phyloP scores from a whole-genome alignment of 2,329 filamentous ascomycete genomes.

The Proliferodiscus dingleyae region DNA sequence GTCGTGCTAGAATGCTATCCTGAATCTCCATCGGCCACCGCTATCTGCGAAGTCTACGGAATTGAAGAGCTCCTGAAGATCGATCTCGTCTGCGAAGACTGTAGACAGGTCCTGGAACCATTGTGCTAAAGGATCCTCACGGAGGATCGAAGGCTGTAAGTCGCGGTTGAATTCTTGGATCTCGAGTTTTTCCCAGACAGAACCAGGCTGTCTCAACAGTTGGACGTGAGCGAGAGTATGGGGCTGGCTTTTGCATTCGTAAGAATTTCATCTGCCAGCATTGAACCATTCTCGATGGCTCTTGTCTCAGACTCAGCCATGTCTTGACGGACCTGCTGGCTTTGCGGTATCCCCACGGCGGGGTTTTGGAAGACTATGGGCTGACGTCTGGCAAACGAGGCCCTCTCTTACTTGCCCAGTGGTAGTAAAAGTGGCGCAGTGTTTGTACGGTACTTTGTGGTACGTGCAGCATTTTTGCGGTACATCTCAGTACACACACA shows the following conservation, averaged over 20 bases:
- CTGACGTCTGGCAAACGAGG: too few relatives aligned
- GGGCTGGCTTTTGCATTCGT: not conserved
- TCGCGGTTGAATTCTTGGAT: too few relatives aligned
- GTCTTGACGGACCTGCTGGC: too few relatives aligned
- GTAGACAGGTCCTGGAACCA: not conserved
- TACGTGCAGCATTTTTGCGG: too few relatives aligned
- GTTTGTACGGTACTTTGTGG: too few relatives aligned
- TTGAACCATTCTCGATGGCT: too few relatives aligned
- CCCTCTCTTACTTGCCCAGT: too few relatives aligned
- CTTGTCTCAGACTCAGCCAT: too few relatives aligned
- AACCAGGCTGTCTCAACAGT: not conserved
- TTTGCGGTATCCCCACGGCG: too few relatives aligned
- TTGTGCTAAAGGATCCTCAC: not conserved
- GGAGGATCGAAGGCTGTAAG: too few relatives aligned
- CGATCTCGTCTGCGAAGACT: not conserved
- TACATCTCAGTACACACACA: not conserved
- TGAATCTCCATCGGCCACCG: not conserved
- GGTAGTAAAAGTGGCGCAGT: too few relatives aligned
- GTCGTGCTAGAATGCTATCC: not conserved
- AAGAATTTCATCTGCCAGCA: not conserved
- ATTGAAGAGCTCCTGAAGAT: not conserved
- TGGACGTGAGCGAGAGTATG: not conserved
- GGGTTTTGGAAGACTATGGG: too few relatives aligned
- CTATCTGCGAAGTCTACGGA: not conserved
- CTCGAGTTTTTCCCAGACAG: not conserved